These are phyloP conservation scores for Kwoniella newhampshirensis DNA, from an alignment of 768 basidiomycete species.

Conservation along the genomic window DNA sequence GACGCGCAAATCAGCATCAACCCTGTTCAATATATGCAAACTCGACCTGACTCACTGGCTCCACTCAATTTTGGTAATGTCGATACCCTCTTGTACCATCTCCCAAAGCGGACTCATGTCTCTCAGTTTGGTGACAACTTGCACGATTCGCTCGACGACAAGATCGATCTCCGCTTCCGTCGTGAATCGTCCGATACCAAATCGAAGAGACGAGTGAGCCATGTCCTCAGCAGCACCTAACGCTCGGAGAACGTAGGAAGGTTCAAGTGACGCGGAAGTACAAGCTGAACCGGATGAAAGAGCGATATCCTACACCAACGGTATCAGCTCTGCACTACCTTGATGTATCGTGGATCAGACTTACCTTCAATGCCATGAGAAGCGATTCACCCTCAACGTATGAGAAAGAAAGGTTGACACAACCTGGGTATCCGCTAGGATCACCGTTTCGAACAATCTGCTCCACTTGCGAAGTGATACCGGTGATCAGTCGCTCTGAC, in stretches of 20 bases:
- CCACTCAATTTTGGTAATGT: conserved; percentile 93
- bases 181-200: conserved; percentile 96
- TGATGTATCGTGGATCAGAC: conserved; percentile 16
- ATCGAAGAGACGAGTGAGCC: conserved; percentile 96
- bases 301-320: conserved; percentile 73
- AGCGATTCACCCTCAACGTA: conserved; percentile 97
- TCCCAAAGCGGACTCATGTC: conserved; percentile 99
- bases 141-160: conserved; percentile 81
- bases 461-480: conserved; percentile 79
- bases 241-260: conserved; percentile 95
- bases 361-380: conserved; percentile 93
- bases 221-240: conserved; percentile 98
- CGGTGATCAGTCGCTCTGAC: conserved; percentile 74
- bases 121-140: conserved; percentile 79
- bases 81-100: conserved; percentile 99
- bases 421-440: conserved; percentile 85
- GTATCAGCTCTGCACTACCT: not conserved
- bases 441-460: conserved; percentile 95
- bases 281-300: conserved; percentile 97
- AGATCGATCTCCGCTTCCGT: conserved; percentile 96
- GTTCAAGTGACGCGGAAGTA: conserved; percentile 96
- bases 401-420: conserved; percentile 90
- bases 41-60: conserved; percentile 41
- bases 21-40: no score
- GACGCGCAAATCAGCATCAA: not conserved